phyloP scores from a whole-genome alignment of 1,139 yeast species.

The Maudiozyma humilis region DNA sequence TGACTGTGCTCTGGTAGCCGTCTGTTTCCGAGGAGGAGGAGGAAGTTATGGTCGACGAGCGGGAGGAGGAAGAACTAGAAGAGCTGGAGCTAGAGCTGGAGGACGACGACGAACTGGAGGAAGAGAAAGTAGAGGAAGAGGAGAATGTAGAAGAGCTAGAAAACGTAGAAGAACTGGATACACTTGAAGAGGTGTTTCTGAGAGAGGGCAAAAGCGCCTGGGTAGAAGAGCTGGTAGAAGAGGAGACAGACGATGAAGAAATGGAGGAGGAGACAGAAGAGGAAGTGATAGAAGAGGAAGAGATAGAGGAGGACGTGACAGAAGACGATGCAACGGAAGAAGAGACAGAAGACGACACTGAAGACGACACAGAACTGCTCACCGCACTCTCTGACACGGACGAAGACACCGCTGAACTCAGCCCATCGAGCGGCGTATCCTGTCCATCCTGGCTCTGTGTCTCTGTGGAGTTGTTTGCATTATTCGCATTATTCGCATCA shows the following conservation, averaged over 20 bases:
- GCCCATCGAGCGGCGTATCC: no score
- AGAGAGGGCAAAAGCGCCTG: no score
- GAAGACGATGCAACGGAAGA: neutral
- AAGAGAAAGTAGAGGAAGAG: constrained; percentile 23
- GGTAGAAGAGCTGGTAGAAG: neutral
- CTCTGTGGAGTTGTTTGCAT: no score
- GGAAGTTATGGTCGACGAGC: constrained; percentile 8
- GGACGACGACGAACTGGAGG: constrained; percentile 28
- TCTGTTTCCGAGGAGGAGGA: constrained; percentile 25
- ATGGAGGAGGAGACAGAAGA: neutral
- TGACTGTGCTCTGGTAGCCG: constrained; percentile 16
- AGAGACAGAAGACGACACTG: neutral
- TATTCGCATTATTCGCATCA: no score
- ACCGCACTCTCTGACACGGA: no score
- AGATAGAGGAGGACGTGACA: neutral
- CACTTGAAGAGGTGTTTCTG: no score
- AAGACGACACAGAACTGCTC: neutral
- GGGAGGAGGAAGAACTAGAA: no score
- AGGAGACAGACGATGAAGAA: neutral
- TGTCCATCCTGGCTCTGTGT: no score
- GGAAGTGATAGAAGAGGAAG: neutral
- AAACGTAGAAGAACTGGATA: constrained; percentile 10
- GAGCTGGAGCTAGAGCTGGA: no score
- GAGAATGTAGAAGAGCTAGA: constrained; percentile 12
- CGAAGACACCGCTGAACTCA: neutral